Conservation (phyloP, 306 rosid species). For the Alnus rubra region DNA sequence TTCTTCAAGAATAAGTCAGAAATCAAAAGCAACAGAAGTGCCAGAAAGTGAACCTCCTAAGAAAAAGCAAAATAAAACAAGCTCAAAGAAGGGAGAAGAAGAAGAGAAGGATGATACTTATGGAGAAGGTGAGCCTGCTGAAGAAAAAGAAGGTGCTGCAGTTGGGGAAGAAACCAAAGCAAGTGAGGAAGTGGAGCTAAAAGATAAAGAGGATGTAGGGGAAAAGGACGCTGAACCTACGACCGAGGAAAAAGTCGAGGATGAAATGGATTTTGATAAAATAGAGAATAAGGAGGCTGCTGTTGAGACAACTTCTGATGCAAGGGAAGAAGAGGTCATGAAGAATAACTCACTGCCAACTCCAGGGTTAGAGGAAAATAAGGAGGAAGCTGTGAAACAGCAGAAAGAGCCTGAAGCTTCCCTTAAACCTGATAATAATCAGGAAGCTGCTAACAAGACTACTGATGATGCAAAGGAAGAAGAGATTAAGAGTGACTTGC, state of each 20-base stretch:
- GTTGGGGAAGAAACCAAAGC: constrained; percentile 11
- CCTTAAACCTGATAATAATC: background rate
- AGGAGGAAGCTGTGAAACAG: constrained; percentile 11
- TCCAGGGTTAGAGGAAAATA: background rate
- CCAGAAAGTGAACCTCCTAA: constrained; percentile 23
- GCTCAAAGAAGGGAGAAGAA: constrained; percentile 1
- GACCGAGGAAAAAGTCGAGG: constrained; percentile 8
- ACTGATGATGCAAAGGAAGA: background rate
- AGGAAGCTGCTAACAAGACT: constrained; percentile 14
- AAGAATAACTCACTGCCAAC: background rate
- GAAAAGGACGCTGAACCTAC: constrained; percentile 2
- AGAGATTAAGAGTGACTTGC: background rate
- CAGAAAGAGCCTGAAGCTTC: background rate
- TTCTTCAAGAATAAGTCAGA: constrained; percentile 24
- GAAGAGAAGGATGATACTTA: background rate
- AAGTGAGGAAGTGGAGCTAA: constrained; percentile 18
- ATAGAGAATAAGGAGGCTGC: background rate
- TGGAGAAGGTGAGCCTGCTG: constrained; percentile 3
- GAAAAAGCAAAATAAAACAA: constrained; percentile 13
- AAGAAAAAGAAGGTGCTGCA: constrained; percentile 2
- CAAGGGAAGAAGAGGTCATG: background rate
- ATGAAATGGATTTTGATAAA: background rate
- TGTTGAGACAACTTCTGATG: background rate
- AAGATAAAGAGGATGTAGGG: constrained; percentile 6
- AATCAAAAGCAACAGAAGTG: constrained; percentile 18